Percentiles rank a stretch among this genome's conserved stretches.
Evolutionary conservation across 306 rosid species (phyloP).

Genomic region (Hippophae rhamnoides): DNA sequence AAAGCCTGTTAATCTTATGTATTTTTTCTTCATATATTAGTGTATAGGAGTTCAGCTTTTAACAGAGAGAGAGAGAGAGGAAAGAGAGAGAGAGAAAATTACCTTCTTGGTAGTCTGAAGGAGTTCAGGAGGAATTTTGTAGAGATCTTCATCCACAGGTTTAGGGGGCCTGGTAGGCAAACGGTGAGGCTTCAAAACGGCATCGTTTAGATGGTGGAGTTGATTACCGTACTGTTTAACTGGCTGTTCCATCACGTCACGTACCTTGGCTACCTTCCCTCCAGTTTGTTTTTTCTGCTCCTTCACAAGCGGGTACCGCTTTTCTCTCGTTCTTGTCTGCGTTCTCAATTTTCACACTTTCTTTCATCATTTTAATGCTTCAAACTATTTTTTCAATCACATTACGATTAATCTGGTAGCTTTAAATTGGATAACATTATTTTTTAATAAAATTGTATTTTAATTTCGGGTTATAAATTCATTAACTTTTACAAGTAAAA

Average conservation of each 20-base stretch:
- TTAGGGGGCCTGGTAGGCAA: conserved; percentile 29
- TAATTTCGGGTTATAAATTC: no score
- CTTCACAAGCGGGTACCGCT: conserved; percentile 27
- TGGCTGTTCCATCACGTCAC: conserved; percentile 48
- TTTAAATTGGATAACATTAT: no score
- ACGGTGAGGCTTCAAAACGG: conserved; percentile 22
- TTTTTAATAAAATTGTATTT: no score
- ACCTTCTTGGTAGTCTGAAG: conserved; percentile 61
- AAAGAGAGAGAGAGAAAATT: no score
- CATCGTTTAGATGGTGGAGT: conserved; percentile 10
- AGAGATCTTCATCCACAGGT: conserved; percentile 87
- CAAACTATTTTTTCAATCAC: no score
- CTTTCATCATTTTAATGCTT: not conserved
- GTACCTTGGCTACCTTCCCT: conserved; percentile 43
- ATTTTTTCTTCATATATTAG: no score
- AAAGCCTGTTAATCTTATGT: no score
- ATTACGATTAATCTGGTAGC: no score
- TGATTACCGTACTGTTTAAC: not conserved
- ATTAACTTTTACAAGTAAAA: no score
- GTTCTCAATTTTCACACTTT: not conserved
- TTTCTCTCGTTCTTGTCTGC: conserved; percentile 35
- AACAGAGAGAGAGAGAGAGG: no score
- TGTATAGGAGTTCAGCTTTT: no score
- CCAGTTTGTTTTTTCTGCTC: conserved; percentile 27
- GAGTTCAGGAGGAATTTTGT: conserved; percentile 76